phyloP scores from a whole-genome alignment of 371 early-diverging fungal genomes.

The Circinella minor region DNA sequence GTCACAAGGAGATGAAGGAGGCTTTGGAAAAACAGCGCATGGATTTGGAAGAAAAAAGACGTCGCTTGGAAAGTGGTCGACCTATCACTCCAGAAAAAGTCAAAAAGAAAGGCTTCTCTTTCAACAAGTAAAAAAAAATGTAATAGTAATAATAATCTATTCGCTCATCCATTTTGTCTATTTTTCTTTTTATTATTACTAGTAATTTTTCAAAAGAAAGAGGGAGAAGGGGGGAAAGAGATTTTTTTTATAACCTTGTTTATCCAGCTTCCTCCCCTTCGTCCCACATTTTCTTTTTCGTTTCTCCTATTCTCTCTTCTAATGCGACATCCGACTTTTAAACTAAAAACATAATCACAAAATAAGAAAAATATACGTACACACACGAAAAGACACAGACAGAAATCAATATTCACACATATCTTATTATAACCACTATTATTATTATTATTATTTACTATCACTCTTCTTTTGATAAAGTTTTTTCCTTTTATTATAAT shows the following conservation, averaged over 20 bases:
- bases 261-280: too few relatives aligned
- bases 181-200: background rate
- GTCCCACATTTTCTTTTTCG: background rate
- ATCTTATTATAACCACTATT: background rate
- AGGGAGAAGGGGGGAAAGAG: too few relatives aligned
- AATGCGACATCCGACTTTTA: background rate
- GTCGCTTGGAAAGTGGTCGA: slow-evolving; percentile 79
- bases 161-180: background rate
- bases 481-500: background rate
- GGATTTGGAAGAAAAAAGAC: slow-evolving; percentile 94
- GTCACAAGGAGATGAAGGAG: slow-evolving; percentile 96
- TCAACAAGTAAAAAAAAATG: slow-evolving; percentile 52
- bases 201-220: too few relatives aligned
- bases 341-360: too few relatives aligned
- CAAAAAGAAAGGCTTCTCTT: slow-evolving; percentile 76
- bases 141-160: background rate
- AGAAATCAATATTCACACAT: too few relatives aligned
- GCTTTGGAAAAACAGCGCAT: slow-evolving; percentile 90
- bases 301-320: slow-evolving; percentile 11
- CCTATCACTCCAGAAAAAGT: slow-evolving; percentile 85
- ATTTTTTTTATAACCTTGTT: too few relatives aligned
- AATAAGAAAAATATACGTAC: background rate
- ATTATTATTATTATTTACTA: slow-evolving; percentile 6
- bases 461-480: slow-evolving; percentile 1
- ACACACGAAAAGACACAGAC: too few relatives aligned